Base-by-base conservation (phyloP, 2,329 filamentous ascomycete species). In the Pseudocercospora macadamiae region DNA sequence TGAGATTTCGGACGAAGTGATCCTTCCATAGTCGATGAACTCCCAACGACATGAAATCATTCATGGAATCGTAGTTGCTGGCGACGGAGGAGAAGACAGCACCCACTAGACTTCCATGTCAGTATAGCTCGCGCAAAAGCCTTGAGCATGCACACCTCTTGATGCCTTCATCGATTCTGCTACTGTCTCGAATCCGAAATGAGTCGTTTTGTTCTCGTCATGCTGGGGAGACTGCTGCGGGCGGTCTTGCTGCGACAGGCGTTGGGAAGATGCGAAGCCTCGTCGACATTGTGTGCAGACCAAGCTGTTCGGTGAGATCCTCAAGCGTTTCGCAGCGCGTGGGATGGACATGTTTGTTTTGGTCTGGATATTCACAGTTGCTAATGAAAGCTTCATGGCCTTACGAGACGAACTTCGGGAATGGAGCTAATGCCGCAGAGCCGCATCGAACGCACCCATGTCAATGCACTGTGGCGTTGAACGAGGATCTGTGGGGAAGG, bases 11-110 rank as follows among this genome's bases (percentile, higher is more conserved):
- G 45, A 99, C 93, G 75, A 97, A 99, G 78, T 96, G 88, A 77
- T 97, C 93, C 80, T 90, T 99, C 95, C 95, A 99, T 34, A 99
- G 80, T 42, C 95, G 89, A 76, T 99, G 95, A 78, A 96, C 93
- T 55, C 95, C 95, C 48, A 99, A 85, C 6, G 95, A 97, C 95
- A 99, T 99, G 67, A 97, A 84, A 75, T 99, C 95, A 79, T 99
- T 99, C 95, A 99, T 99, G 63, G 88, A 89, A 76, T 99, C 95
- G 78, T 99, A 99, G 16, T 89, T 91, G 63, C 90, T 87, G 66
- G 95, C 95, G 37, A 99, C 95, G 66, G 89, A 97, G 75, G 91
- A 93, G 80, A 99, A 99, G 59, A 99, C 95, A 39, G 85, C 86
- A 60, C 89, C 89, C 37, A 97, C 93, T 82, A 79, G 12, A 34